These are phyloP conservation scores for Endotrypanum monterogeii DNA, from an alignment of 208 protist species.

Conservation along the genomic window DNA sequence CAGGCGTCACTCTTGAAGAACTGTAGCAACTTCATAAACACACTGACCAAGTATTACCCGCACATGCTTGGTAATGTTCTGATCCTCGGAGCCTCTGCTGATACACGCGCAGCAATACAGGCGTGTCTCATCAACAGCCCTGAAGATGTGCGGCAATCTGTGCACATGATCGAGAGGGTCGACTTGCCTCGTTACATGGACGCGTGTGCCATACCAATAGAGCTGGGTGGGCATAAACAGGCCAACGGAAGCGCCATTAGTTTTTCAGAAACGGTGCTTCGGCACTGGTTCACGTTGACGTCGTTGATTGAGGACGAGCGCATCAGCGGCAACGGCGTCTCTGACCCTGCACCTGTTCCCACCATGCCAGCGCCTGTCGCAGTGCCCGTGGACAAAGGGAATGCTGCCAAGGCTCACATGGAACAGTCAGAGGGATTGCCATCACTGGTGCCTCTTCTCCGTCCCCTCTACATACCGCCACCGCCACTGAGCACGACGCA, in stretches of 20 bases:
- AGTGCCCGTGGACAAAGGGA: background rate
- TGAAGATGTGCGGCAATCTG: slow-evolving; percentile 26
- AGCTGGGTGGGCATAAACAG: slow-evolving; percentile 50
- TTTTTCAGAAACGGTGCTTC: slow-evolving; percentile 73
- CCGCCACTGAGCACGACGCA: slow-evolving; percentile 36
- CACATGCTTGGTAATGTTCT: slow-evolving; percentile 56
- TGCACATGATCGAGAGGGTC: slow-evolving; percentile 57
- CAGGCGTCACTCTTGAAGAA: slow-evolving; percentile 45
- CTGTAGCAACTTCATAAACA: slow-evolving; percentile 34
- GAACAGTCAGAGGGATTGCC: slow-evolving; percentile 6
- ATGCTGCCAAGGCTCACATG: background rate
- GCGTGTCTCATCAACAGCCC: slow-evolving; percentile 35
- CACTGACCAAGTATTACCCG: slow-evolving; percentile 82
- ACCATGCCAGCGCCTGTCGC: background rate
- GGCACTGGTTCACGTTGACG: slow-evolving; percentile 72
- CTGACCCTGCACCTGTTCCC: slow-evolving; percentile 3
- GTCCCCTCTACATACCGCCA: slow-evolving; percentile 46
- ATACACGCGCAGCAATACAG: slow-evolving; percentile 55
- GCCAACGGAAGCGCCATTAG: slow-evolving; percentile 19
- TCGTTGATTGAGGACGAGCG: slow-evolving; percentile 45
- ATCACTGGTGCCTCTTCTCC: slow-evolving; percentile 7
- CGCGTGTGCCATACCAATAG: slow-evolving; percentile 37
- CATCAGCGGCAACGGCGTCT: slow-evolving; percentile 9
- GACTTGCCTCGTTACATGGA: slow-evolving; percentile 62
- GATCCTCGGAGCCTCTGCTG: slow-evolving; percentile 51